Base-by-base conservation (phyloP, 805 yeast genomes). In the Jamesozyma piceae region DNA sequence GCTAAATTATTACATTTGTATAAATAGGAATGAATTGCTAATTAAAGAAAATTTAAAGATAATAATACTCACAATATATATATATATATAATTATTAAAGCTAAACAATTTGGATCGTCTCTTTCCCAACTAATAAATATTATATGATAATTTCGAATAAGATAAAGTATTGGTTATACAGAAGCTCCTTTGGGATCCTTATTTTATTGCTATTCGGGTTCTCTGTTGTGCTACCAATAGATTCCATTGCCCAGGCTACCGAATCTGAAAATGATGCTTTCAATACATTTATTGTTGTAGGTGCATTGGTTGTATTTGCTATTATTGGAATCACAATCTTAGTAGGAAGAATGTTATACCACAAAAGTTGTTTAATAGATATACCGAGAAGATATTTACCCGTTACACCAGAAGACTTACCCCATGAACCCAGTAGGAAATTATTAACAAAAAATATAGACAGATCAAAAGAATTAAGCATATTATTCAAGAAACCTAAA, bases 301-400 rank as follows among this genome's bases (percentile, higher is more conserved):
- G 78, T 36, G 86, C 82, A 5, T 71, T 84, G 52, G 85, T 78
- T 2, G 63, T 77, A 1, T 77, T 84, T 48, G 66, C 78, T 1
- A 44, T 81, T 0, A 50, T 73, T 5, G 63, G 78, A 3, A 48
- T 78, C 0, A 47, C 76, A 1, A 58, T 83, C 17, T 75, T 78
- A 49, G 63, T 82, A 18, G 64, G 75, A 31, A 69, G 97, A 43
- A 64, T 86, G 6, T 66, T 78, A 43, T 70, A 73, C 20, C 69
- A 74, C 43, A 69, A 80, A 44, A 69, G 76, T 41, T 67, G 80
- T 39, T 55, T 88, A 47, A 75, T 77, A 45, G 92, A 82, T 49
- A 83, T 89, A 17, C 97, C 97, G 0, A 75, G 82, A 47, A 65
- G 76, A 18, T 87, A 86, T 58, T 70, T 88, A 22, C 89, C 95